phyloP scores from a whole-genome alignment of 176 grass and related monocot species.

The Phyllostachys edulis region DNA sequence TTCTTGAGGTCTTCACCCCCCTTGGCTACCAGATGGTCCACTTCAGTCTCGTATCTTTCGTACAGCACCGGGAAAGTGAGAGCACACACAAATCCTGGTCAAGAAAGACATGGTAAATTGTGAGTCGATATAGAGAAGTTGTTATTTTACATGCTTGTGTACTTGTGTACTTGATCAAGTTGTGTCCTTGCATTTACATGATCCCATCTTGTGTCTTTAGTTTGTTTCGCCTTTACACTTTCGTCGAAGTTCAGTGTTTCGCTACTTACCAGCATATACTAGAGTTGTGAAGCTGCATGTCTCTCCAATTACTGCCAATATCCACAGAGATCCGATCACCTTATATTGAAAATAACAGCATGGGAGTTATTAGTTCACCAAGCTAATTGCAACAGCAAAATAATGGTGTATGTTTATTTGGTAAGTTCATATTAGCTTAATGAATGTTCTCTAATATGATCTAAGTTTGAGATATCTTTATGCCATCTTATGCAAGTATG shows the following conservation, averaged over 20 bases:
- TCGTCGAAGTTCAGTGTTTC: background rate
- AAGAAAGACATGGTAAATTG: constrained; percentile 1
- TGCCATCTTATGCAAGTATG: background rate
- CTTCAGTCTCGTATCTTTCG: constrained; percentile 70
- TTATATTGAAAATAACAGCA: constrained; percentile 7
- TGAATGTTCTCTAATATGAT: background rate
- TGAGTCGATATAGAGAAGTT: background rate
- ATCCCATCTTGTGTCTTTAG: background rate
- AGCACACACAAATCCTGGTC: constrained; percentile 59
- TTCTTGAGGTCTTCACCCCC: constrained; percentile 63
- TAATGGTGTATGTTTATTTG: background rate
- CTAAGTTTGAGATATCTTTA: background rate
- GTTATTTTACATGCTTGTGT: background rate
- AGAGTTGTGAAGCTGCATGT: constrained; percentile 74
- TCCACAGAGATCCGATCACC: constrained; percentile 77
- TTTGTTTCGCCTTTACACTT: background rate
- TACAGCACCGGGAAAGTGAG: constrained; percentile 71
- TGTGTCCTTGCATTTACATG: background rate
- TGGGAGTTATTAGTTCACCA: background rate
- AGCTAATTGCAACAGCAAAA: background rate
- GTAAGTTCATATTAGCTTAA: background rate
- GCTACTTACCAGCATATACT: constrained; percentile 64
- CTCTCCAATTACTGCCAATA: constrained; percentile 63
- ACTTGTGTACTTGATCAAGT: background rate
- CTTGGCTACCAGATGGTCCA: constrained; percentile 57